Base-by-base conservation (phyloP, 306 rosid species). In the Canavalia ensiformis region DNA sequence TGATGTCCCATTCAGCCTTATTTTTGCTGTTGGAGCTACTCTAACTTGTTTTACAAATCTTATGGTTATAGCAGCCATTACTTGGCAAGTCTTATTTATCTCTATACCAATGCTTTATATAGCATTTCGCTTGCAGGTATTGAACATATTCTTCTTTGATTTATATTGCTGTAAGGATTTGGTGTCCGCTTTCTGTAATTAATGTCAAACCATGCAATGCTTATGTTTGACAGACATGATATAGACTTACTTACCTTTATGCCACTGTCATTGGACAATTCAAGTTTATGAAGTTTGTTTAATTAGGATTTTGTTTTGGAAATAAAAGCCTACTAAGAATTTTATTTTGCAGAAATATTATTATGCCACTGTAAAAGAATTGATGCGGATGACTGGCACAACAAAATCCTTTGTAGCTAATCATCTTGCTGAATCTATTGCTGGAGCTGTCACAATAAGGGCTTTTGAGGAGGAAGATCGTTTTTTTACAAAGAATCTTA, bases 401-500 rank as follows among this genome's bases (percentile, higher is more conserved):
- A 87, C 92, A 7, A 90, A 87, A 82, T 88, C 94, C 72, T 82
- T 73, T 11, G 83, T 90, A 58, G 87, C 94, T n/a, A 89, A 84
- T 67, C 89, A 91, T 87, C 84, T 91, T 45, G 88, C 92, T 0
- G 95, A 91, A 84, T 91, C 95, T 60, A 82, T 89, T 8, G 92
- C 92, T 28, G 95, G 95, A 69, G 90, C 91, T 74, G 63, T 77
- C 68, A 91, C 92, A 60, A 89, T 91, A 58, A 84, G 95, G 85
- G 95, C 95, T 64, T 91, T 89, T n/a, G 75, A 84, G 62, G 90
- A 86, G 83, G 91, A 91, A 73, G 90, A 89, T 10, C 73, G 88
- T 3, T 91, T 91, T 62, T 80, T 86, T 4, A 72, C 2, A 9
- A 91, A 89, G 82, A 91, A 78, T 34, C 82, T 91, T 45, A 83